These are phyloP conservation scores for Suillus subalutaceus DNA, from an alignment of 768 basidiomycete genomes.

Conservation along the genomic window DNA sequence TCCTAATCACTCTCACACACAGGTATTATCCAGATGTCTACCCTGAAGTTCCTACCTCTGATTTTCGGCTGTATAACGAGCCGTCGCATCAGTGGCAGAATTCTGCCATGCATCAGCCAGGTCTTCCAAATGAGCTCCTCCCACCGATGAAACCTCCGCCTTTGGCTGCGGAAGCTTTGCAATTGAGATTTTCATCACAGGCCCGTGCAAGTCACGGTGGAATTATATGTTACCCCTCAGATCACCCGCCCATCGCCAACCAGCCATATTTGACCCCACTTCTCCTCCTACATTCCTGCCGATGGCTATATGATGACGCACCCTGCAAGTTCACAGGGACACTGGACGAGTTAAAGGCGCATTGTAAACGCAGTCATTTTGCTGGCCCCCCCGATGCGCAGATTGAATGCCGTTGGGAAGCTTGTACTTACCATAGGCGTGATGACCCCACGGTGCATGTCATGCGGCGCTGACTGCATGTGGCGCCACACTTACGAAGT, in stretches of 20 bases:
- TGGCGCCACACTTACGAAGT: not conserved
- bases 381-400: not conserved
- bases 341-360: not conserved
- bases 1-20: not conserved
- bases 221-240: not conserved
- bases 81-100: not conserved
- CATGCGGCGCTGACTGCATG: not conserved
- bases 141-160: not conserved
- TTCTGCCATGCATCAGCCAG: not conserved
- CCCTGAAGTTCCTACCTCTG: not conserved
- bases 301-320: not conserved
- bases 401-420: not conserved
- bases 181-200: not conserved
- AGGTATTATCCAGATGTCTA: not conserved
- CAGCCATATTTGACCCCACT: not conserved
- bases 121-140: not conserved
- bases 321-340: not conserved
- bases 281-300: not conserved
- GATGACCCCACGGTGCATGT: not conserved
- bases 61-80: not conserved
- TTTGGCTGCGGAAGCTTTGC: not conserved
- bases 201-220: not conserved
- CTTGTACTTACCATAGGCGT: not conserved
- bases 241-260: not conserved
- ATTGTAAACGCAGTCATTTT: not conserved